Evolutionary conservation across 78 protist genomes (phyloP).

Genomic region (Guillardia theta): DNA sequence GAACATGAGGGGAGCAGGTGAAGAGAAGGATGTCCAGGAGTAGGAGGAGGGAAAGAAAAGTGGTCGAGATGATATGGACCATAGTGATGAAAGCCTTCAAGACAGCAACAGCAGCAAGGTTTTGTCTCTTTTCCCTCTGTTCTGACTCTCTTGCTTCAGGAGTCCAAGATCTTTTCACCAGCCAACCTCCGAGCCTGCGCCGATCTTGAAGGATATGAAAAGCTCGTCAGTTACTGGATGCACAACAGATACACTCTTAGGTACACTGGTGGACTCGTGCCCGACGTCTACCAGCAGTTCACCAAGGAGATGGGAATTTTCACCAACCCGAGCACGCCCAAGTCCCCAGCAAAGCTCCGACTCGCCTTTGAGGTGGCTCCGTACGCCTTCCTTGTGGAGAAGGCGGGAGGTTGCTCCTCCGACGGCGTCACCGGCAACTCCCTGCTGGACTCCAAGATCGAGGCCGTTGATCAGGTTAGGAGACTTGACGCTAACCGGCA

Average conservation of each 20-base stretch:
- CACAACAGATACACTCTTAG: slow-evolving; percentile 34
- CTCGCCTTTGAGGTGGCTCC: slow-evolving; percentile 53
- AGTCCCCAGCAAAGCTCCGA: slow-evolving; percentile 47
- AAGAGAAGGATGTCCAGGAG: too few species aligned
- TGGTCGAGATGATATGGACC: too few species aligned
- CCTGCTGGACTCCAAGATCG: slow-evolving; percentile 22
- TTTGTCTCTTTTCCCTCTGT: too few species aligned
- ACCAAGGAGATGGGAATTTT: slow-evolving; percentile 45
- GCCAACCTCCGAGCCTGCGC: slow-evolving; percentile 40
- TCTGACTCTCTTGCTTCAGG: background rate
- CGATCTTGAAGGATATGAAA: background rate
- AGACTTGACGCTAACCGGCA: background rate
- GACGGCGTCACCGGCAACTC: slow-evolving; percentile 46
- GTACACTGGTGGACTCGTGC: slow-evolving; percentile 42
- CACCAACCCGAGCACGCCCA: slow-evolving; percentile 39
- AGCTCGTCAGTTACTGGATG: slow-evolving; percentile 30
- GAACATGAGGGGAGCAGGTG: too few species aligned
- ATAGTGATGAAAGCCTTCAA: too few species aligned
- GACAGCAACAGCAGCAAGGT: too few species aligned
- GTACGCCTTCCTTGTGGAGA: slow-evolving; percentile 39
- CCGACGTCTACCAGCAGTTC: slow-evolving; percentile 42
- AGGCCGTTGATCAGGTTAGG: background rate
- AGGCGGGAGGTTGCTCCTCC: background rate
- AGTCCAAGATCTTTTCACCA: slow-evolving; percentile 46
- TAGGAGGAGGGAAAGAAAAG: too few species aligned